Percentiles rank a stretch among this genome's conserved stretches.
Conservation (phyloP, 139 green algal genomes). For the Edaphochlamys debaryana region DNA sequence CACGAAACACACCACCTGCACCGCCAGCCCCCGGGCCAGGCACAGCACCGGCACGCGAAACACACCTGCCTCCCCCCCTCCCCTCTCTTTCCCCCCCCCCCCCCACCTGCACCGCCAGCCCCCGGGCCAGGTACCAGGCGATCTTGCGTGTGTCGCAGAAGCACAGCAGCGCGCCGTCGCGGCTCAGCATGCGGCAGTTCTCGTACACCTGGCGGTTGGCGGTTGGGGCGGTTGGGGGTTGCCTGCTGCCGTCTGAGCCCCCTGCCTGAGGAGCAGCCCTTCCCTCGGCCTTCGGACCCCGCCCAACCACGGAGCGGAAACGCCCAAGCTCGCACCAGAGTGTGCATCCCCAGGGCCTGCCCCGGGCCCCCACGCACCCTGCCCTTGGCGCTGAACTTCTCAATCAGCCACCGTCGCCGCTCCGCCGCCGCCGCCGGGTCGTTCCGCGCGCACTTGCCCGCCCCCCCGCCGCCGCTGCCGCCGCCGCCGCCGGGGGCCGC, state of each 20-base stretch:
- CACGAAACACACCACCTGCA: no score
- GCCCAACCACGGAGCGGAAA: no score
- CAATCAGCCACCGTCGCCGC: constrained; percentile 42
- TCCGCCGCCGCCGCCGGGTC: constrained; percentile 2
- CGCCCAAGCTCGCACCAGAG: no score
- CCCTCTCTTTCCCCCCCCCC: not conserved
- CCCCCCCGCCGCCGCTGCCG: not conserved
- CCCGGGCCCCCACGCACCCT: constrained; percentile 33
- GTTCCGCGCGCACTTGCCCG: not conserved
- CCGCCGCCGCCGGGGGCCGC: not conserved
- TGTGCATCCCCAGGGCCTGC: no score
- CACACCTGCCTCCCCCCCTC: no score
- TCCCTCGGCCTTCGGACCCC: no score
- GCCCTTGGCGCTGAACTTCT: constrained; percentile 70
- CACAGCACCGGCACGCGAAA: no score
- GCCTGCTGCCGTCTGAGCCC: no score
- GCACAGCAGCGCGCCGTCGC: constrained; percentile 79
- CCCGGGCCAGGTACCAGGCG: constrained; percentile 69
- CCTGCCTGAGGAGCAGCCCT: no score
- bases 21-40: no score
- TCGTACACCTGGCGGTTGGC: constrained; percentile 70
- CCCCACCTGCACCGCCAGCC: constrained; percentile 59
- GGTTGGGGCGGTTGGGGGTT: not conserved
- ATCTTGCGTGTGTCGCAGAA: constrained; percentile 66
- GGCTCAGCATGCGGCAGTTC: constrained; percentile 82